Base-by-base conservation (phyloP, 108 stramenopile genomes). In the Schizochytrium sp. region DNA sequence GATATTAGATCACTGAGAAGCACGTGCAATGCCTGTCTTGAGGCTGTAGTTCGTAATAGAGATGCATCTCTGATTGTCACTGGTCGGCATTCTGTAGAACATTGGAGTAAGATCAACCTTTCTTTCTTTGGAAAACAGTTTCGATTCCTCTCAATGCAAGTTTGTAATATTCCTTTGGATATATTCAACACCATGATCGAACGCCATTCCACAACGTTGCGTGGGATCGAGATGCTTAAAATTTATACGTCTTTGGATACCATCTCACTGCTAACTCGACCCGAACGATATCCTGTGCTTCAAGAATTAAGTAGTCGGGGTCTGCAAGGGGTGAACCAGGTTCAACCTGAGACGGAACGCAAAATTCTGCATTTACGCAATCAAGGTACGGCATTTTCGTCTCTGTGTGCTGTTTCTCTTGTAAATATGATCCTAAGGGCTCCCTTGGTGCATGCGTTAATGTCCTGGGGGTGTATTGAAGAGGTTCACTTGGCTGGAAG, bases 401-500 rank as follows among this genome's bases (percentile, higher is more conserved):
- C 64, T 7, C 64, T 69, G 5, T 44, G 28, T 7, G 64, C 64
- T 38, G 64, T 69, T 28, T 38, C 64, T 7, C 64, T 69, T 5
- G 44, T 44, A 38, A 69, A 69, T 15, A 69, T 69, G 64, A 38
- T 10, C 5, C 64, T 69, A 7, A 38, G 5, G 28, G 64, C 64
- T 7, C 12, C 12, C 12, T 44, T 69, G 5, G 15, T 69, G 8
- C 19, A 44, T 38, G 64, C 64, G 64, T 44, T 69, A 38, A 69
- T 69, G 64, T 69, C 64, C 19, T 69, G 64, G 1, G 64, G 64
- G 5, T 44, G 44, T 69, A 38, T 69, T 44, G 64, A 69, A 44
- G 64, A 69, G 2, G 10, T 69, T 1, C 64, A 69, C 64, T 15
- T 69, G 7, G 64, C 64, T 0, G 64, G 64, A 38, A 69, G 64